Base-by-base conservation (phyloP, 1,284 basidiomycete species). In the Leccinum idahoense region DNA sequence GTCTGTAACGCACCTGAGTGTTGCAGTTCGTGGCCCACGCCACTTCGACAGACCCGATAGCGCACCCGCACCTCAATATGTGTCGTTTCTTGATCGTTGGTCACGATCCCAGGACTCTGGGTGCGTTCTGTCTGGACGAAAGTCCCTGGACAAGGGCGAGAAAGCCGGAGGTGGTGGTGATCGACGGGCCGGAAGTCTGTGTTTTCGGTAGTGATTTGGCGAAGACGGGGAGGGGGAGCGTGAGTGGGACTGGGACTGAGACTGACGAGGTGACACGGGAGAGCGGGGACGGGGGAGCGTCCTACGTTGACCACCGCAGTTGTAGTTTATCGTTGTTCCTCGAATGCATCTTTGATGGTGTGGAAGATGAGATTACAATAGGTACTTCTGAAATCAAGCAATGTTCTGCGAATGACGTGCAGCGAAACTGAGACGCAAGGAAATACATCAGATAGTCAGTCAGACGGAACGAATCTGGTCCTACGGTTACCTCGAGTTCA, bases 111-210 rank as follows among this genome's bases (percentile, higher is more conserved):
- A 60, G 18, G 64, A 37, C 54, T 76, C 72, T 37, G 79, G 75
- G 23, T 72, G 71, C 55, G 69, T 62, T 61, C 72, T 70, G 63
- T 78, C 74, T 29, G 73, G 66, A 58, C 73, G 69, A 44, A 70
- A 67, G 62, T 76, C 69, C 12, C 71, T 73, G 2, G 67, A 70
- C 7, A 71, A 70, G 2, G 77, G 80, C n/a, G 75, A 79, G 67
- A 77, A 80, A 62, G 64, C 65, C 20, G 1, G 72, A 61, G 20
- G 66, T 65, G 4, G 66, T 65, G 5, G 77, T 18, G 79, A 76
- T 46, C 79, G 76, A 59, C 74, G 75, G 11, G 73, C 65, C 1
- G 82, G 82, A 23, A 81, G 72, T 56, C 81, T 75, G 67, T 84
- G 82, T 61, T 77, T 80, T 55, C 72, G 75, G 49, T 69, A 71